These are phyloP conservation scores for Solanum ahanhuiri DNA, from an alignment of 257 asterid species.

Conservation along the genomic window DNA sequence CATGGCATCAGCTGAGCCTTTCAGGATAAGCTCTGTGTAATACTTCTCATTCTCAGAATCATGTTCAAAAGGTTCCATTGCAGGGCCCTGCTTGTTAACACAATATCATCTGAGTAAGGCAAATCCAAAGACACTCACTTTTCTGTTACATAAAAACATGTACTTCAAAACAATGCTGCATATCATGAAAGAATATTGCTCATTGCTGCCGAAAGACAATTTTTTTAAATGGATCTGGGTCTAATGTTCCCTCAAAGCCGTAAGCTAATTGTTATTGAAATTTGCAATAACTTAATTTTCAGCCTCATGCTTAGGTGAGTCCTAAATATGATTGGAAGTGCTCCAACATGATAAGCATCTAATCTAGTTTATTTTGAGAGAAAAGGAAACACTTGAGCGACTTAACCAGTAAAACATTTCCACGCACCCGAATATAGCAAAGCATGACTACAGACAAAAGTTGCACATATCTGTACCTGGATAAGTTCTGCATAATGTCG, in stretches of 20 bases:
- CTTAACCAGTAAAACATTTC: neutral
- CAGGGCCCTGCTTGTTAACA: conserved; percentile 53
- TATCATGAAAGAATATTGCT: neutral
- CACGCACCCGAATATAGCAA: neutral
- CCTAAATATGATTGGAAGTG: neutral
- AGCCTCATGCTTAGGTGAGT: neutral
- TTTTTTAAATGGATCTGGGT: neutral
- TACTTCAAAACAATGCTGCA: neutral
- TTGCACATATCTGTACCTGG: conserved; percentile 40
- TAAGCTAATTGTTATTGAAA: neutral
- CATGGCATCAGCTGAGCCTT: conserved; percentile 41
- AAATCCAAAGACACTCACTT: neutral
- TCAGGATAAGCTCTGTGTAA: conserved; percentile 46
- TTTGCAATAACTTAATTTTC: neutral
- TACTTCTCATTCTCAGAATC: conserved; percentile 70
- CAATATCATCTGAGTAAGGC: neutral
- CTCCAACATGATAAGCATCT: neutral
- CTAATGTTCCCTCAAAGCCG: neutral
- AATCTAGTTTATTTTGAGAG: neutral
- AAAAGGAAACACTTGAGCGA: neutral
- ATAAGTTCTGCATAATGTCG: conserved; percentile 87
- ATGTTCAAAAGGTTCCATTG: conserved; percentile 66
- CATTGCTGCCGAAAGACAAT: neutral
- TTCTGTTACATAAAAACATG: neutral
- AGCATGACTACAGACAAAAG: neutral